Base-by-base conservation (phyloP, 176 grass and related monocot genomes). In the Triticum timopheevii region DNA sequence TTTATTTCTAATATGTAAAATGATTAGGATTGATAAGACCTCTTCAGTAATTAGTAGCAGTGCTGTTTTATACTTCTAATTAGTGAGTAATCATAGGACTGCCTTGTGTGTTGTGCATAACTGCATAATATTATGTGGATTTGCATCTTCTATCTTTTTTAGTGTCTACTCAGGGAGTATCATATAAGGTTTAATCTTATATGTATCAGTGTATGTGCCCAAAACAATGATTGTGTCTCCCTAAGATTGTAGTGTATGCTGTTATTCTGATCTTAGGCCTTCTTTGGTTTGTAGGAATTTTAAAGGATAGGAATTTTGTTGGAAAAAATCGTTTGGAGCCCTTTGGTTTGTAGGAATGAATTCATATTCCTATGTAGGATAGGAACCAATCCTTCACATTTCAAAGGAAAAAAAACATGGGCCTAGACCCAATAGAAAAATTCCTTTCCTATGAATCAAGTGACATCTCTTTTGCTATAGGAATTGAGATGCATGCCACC, bases 1-100 rank as follows among this genome's bases (percentile, higher is more conserved):
- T 23, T 87, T 28, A 69, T 87, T 77, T 36, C n/a, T 71, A 20
- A 85, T 73, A 44, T 38, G 74, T 81, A 62, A 30, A 54, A 50
- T 76, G 13, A 68, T 76, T 76, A 79, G 45, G 75, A 62, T 6
- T 12, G 47, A 81, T 75, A 70, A 15, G 5, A 2, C 19, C 49
- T 36, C 22, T 36, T 61, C 30, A 73, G 38, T 61, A 8, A 63
- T 62, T 40, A 61, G 17, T 79, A 40, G 74, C 4, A 13, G 11
- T 58, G 24, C 24, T 80, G 1, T 59, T 42, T 59, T 70, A 5
- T 50, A 42, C 31, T 9, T 69, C 28, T 69, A 59, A 61, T 38
- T 10, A 58, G 35, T 49, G 28, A 50, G 62, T 67, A 19, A 42
- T 69, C 22, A 59, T 50, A 38, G 66, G 30, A 83, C 24, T 20